Evolutionary conservation across 768 basidiomycete genomes (phyloP).

Genomic region (Baorangia bicolor): DNA sequence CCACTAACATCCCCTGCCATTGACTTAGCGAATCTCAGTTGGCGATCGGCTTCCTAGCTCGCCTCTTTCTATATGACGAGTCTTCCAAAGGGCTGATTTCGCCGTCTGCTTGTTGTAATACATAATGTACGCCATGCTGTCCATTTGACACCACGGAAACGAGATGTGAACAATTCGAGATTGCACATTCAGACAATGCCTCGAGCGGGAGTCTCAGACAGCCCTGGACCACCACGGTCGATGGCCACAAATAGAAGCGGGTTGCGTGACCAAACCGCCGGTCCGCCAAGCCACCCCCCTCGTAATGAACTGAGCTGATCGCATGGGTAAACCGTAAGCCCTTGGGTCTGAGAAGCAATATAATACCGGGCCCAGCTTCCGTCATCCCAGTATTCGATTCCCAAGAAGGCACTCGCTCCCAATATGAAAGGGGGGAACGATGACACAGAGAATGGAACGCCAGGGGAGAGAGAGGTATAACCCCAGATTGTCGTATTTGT

Average conservation of each 20-base stretch:
- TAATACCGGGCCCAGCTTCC: background rate
- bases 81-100: background rate
- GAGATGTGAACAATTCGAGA: background rate
- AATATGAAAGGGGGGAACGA: slow-evolving; percentile 2
- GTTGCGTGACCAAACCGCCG: slow-evolving; percentile 15
- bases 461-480: slow-evolving; percentile 1
- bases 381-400: background rate
- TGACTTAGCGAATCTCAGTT: slow-evolving; percentile 21
- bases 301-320: slow-evolving; percentile 23
- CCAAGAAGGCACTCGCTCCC: background rate
- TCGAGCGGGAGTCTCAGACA: background rate
- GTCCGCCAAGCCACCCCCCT: slow-evolving; percentile 15
- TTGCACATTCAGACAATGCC: background rate
- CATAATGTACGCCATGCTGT: slow-evolving; percentile 10
- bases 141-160: slow-evolving; percentile 2
- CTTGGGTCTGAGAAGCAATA: background rate
- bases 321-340: slow-evolving; percentile 13
- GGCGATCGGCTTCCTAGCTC: slow-evolving; percentile 19
- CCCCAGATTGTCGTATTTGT: slow-evolving; percentile 20
- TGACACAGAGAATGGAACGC: slow-evolving; percentile 21
- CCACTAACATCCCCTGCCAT: slow-evolving; percentile 7
- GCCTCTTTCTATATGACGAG: background rate
- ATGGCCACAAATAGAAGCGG: slow-evolving; percentile 16
- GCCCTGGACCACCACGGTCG: slow-evolving; percentile 13
- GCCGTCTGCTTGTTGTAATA: slow-evolving; percentile 5